Base-by-base conservation (phyloP, 805 yeast species). In the Candida ponderosae region DNA sequence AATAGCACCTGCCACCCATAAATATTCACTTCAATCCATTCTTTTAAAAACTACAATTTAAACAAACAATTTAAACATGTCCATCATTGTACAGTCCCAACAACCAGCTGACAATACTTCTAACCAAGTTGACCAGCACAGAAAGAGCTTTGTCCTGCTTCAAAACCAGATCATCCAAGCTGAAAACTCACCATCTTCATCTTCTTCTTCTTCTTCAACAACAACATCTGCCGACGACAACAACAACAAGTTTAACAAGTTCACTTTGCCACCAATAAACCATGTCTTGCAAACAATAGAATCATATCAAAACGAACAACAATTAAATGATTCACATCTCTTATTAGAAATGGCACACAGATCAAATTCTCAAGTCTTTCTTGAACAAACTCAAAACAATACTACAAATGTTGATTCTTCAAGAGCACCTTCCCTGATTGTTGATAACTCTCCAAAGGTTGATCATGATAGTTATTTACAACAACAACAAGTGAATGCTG, bases 311-410 rank as follows among this genome's bases (percentile, higher is more conserved):
- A 51, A 39, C 27, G 51, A 50, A 32, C 55, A 51, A 32, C 46
- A 53, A 31, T 43, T 53, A 10, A 46, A 47, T n/a, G 58, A 53
- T 38, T 53, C 58, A 1, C 49, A 52, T 21, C 47, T 53, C 2
- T 31, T 53, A 8, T 35, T 53, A 16, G 49, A 52, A 32, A 44
- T 53, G 35, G 44, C 48, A 4, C 49, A 47, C 36, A 30, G 46
- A 36, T 19, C 18, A 10, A 21, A 27, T 4, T 16, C 34, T 4
- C 9, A 14, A 31, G 11, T 13, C n/a, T 26, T 13, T 26, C 28
- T 13, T 13, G 15, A 26, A 26, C 11, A 26, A 13, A 13, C 28
- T 26, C 28, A 26, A 13, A 13, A 5, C 9, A 13, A 26, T 13
- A 26, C 15, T 15, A 13, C 16, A n/a, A 13, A 28, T 28, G 29